phyloP scores from a whole-genome alignment of 345 rosid species.

The Fremontodendron californicum region DNA sequence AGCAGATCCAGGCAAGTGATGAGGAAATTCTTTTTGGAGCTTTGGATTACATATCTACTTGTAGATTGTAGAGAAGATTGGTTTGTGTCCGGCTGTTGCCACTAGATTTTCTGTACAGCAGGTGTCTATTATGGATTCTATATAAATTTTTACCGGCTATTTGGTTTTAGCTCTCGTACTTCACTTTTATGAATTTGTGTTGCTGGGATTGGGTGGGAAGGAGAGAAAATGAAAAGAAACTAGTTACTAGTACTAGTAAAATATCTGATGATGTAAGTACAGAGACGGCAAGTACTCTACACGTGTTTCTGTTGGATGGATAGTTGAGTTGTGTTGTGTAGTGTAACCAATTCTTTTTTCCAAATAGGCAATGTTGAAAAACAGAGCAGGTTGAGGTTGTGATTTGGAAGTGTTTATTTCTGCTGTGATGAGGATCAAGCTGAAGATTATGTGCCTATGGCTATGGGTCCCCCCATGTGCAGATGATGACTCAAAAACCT shows the following conservation, averaged over 20 bases:
- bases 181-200: neutral
- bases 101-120: slow-evolving; percentile 33
- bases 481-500: too few species aligned
- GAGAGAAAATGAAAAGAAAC: neutral
- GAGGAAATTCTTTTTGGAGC: neutral
- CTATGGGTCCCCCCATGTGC: neutral
- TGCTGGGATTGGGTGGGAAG: neutral
- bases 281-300: too few species aligned
- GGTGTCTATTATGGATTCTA: slow-evolving; percentile 5
- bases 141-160: neutral
- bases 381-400: too few species aligned
- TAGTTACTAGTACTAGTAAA: neutral
- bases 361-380: too few species aligned
- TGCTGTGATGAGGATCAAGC: too few species aligned
- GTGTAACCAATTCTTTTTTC: too few species aligned
- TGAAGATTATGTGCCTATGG: too few species aligned
- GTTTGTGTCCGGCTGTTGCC: slow-evolving; percentile 20
- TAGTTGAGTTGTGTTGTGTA: too few species aligned
- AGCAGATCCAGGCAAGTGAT: neutral
- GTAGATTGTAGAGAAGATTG: slow-evolving; percentile 23
- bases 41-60: neutral
- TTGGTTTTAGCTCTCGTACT: slow-evolving; percentile 1
- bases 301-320: too few species aligned
- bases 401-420: too few species aligned
- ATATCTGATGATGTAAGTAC: neutral